A percentile compares a stretch with the other conserved stretches of the same genome.
These are phyloP conservation scores for Gymnopilus junonius DNA, from an alignment of 768 basidiomycete genomes.

Conservation along the genomic window DNA sequence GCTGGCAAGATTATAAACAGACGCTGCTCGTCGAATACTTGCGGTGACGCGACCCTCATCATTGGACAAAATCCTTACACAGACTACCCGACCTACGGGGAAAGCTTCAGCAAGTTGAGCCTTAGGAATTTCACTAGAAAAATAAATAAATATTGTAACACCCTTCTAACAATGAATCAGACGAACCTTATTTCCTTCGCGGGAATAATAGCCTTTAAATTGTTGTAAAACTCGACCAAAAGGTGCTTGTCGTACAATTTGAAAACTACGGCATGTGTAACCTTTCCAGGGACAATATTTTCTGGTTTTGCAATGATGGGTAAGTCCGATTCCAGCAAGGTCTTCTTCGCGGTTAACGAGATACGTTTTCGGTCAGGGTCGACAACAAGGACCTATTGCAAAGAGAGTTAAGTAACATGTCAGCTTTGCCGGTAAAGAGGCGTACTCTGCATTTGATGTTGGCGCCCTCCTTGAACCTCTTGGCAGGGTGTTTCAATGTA, in stretches of 20 bases:
- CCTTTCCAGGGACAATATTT: slow-evolving; percentile 68
- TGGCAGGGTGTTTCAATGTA: slow-evolving; percentile 89
- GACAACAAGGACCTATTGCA: slow-evolving; percentile 72
- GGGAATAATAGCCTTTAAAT: slow-evolving; percentile 82
- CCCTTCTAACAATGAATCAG: neutral
- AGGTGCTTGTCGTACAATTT: slow-evolving; percentile 81
- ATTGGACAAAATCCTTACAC: slow-evolving; percentile 76
- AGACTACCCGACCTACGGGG: slow-evolving; percentile 80
- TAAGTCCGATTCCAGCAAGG: slow-evolving; percentile 78
- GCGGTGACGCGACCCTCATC: slow-evolving; percentile 73
- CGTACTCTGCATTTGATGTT: slow-evolving; percentile 86
- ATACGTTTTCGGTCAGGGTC: slow-evolving; percentile 84
- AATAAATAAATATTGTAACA: neutral
- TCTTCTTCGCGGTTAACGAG: slow-evolving; percentile 89
- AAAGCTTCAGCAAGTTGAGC: slow-evolving; percentile 66
- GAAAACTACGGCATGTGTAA: slow-evolving; percentile 84
- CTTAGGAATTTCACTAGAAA: slow-evolving; percentile 64
- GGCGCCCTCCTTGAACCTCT: slow-evolving; percentile 83
- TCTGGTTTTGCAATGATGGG: slow-evolving; percentile 69
- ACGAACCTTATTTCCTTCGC: slow-evolving; percentile 79
- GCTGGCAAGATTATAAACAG: slow-evolving; percentile 48
- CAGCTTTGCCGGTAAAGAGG: slow-evolving; percentile 4
- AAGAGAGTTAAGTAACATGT: neutral
- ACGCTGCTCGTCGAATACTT: slow-evolving; percentile 81
- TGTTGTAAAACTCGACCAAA: slow-evolving; percentile 91